Base-by-base conservation (phyloP, 164 flowering plant species). In the Berberis vulgaris region DNA sequence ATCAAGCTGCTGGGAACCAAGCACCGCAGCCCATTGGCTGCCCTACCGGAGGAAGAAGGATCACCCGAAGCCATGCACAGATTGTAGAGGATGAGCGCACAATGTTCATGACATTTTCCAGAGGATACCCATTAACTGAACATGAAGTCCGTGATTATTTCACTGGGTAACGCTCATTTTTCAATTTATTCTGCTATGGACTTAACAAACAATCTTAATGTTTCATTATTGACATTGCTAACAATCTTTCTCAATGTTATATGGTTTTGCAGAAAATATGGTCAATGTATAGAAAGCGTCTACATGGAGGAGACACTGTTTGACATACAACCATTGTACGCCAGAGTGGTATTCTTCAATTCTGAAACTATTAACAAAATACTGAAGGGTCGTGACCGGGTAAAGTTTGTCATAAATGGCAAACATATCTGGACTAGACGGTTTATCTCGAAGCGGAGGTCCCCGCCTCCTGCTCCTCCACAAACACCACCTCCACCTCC, bases 51-150 rank as follows among this genome's bases (percentile, higher is more conserved):
- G 26, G 26, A 26, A 26, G 26, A 26, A 26, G 26, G 26, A 26
- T 26, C 26, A 26, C 26, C 26, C 26, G 26, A 26, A 26, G 26
- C 26, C 26, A 26, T 26, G 26, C 26, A 26, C 26, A 26, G 26
- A 26, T 26, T 13, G 69, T 76, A 1, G 45, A 67, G 0, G 79
- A 78, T 57, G 78, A 81, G 1, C 65, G 86, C 60, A 81, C 86
- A 1, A 68, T 83, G 13, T 83, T 85, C 73, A 60, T 85, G 54
- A 83, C 89, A 1, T 85, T 85, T 62, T 83, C 87, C 0, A 83
- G 79, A 43, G 89, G 89, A 0, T 85, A 80, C 65, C 87, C 85
- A 0, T 72, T 79, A 1, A 57, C 78, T 0, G 78, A 80, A 41
- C 13, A 5, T 8, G 89, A 85, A 68, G 67, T 83, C 6, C 42